Evolutionary conservation across 805 yeast genomes (phyloP), one percentile per base, ranked within the genome.

Genomic region (Pichia paraexigua): DNA sequence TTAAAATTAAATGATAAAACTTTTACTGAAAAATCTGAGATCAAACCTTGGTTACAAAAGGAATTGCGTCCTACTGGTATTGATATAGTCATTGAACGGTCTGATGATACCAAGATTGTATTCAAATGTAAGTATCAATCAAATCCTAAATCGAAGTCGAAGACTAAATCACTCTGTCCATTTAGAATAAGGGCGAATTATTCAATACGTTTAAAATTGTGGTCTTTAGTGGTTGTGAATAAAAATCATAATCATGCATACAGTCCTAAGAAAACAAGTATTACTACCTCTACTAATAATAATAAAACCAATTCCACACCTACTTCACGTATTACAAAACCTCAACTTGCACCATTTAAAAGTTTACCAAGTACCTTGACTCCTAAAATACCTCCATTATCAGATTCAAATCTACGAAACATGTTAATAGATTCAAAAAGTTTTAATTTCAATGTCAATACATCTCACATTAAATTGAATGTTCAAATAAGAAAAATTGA

Each of bases 131-230:
- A 79, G 56, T 71, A 75, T n/a, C 17, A 42, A 8, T 25, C 13
- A 35, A n/a, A 28, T 24, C 7, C 42, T 27, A 30, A 45, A 32
- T 9, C 22, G 5, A 41, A 22, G 27, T 22, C 46, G 22, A 24
- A 13, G 5, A 37, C 12, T 2, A 56, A 20, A 40, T 11, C 24
- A 5, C 17, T 40, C 55, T 83, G 88, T 60, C 87, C 87, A 2
- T 83, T 83, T 60, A 71, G 84, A 61, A 73, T 83, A 43, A 64
- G 89, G 50, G 87, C 87, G 2, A 81, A 83, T 56, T 80, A 69
- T 58, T 76, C 83, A 1, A 56, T 77, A 12, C 67, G 80, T 54
- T 70, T 76, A 37, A 68, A 72, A 53, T 66, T 69, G 50, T 83
- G 89, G 89, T 70, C 79, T 17, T 68, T 83, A 32, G 84, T 79